A percentile compares a stretch with the other conserved stretches of the same genome.
Evolutionary conservation across 306 rosid species (phyloP).

Genomic region (Quillaja saponaria): DNA sequence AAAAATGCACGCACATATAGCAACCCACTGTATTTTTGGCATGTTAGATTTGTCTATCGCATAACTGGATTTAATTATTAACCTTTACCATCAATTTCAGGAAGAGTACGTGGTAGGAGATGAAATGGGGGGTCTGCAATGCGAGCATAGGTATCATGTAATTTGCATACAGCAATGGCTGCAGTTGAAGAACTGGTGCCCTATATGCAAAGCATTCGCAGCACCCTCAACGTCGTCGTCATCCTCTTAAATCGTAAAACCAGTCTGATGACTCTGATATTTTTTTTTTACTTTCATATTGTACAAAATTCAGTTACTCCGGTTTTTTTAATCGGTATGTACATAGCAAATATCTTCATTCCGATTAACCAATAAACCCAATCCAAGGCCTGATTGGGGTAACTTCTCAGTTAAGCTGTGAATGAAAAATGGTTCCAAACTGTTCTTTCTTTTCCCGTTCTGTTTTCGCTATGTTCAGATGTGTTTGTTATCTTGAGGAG

Average conservation of each 20-base stretch:
- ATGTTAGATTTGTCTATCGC: not conserved
- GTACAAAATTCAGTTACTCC: conserved; percentile 45
- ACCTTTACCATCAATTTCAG: conserved; percentile 40
- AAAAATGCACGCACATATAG: too few species aligned
- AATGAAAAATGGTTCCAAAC: conserved; percentile 34
- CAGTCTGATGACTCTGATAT: conserved; percentile 30
- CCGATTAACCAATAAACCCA: conserved; percentile 57
- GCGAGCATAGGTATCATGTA: conserved; percentile 73
- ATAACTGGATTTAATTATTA: conserved; percentile 5
- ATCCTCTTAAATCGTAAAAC: conserved; percentile 37
- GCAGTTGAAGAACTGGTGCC: conserved; percentile 94
- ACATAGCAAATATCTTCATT: conserved; percentile 52
- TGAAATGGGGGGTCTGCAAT: conserved; percentile 67
- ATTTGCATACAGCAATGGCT: conserved; percentile 86
- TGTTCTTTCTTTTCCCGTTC: conserved; percentile 5
- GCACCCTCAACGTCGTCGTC: conserved; percentile 39
- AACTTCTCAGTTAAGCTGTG: conserved; percentile 39
- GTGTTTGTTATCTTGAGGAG: not conserved
- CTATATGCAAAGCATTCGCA: conserved; percentile 81
- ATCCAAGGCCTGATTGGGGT: conserved; percentile 40
- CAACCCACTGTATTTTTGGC: too few species aligned
- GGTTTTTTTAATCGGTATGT: conserved; percentile 49
- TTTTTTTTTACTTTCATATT: conserved; percentile 26
- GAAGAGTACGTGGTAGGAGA: conserved; percentile 79
- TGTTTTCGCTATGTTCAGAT: not conserved